phyloP scores from a whole-genome alignment of 805 yeast species.

The Clavispora santaluciae region DNA sequence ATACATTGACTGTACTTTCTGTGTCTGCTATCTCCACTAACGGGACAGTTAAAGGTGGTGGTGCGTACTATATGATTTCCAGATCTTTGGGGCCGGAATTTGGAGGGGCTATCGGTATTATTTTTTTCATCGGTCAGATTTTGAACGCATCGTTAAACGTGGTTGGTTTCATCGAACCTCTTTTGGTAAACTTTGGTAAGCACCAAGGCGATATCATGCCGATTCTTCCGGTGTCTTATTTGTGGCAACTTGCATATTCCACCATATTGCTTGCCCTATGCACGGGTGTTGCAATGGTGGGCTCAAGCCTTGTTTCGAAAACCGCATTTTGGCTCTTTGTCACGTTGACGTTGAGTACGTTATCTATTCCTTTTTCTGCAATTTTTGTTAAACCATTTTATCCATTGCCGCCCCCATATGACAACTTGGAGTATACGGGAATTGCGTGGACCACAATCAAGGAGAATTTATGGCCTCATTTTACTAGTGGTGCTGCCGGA shows the following conservation, averaged over 20 bases:
- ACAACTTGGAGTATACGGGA: conserved; percentile 57
- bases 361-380: conserved; percentile 78
- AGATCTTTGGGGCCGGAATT: conserved; percentile 95
- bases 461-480: conserved; percentile 69
- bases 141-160: conserved; percentile 89
- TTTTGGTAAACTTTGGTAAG: conserved; percentile 71
- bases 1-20: conserved; percentile 80
- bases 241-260: conserved; percentile 69
- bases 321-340: conserved; percentile 75
- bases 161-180: conserved; percentile 91
- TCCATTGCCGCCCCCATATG: conserved; percentile 49
- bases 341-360: conserved; percentile 61
- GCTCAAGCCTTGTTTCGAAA: conserved; percentile 74
- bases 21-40: conserved; percentile 95
- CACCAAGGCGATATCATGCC: conserved; percentile 50
- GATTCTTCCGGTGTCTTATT: conserved; percentile 63
- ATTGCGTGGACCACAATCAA: conserved; percentile 61
- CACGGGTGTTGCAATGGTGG: conserved; percentile 71
- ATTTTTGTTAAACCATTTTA: conserved; percentile 53
- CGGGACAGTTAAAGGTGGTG: conserved; percentile 97
- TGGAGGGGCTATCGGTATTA: conserved; percentile 96
- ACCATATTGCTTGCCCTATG: conserved; percentile 65
- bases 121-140: conserved; percentile 92
- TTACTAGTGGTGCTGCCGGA: conserved; percentile 91
- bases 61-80: conserved; percentile 96